Base-by-base conservation (phyloP, 139 green algal species). In the Yamagishiella unicocca region DNA sequence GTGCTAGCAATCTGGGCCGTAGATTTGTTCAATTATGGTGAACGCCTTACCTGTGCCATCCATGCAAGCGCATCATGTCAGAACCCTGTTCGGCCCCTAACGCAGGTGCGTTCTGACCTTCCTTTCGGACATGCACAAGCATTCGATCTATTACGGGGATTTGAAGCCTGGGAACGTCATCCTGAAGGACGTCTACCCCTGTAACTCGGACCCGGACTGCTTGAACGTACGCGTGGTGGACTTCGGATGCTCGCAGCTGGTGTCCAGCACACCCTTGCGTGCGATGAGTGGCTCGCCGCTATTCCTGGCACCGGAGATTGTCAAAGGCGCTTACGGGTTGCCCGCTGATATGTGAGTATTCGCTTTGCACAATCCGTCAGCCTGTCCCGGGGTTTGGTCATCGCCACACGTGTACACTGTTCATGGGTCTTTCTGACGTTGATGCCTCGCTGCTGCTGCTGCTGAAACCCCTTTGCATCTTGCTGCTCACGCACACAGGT, bases 151-250 rank as follows among this genome's bases (percentile, higher is more conserved):
- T 37, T 87, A 87, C 50, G 82, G 82, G 35, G 82, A 87, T 46
- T 10, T 87, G 25, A 87, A 87, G 82, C 82, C 82, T 10, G 67
- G 67, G 0, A 87, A 87, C 66, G 67, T 87, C 21, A 87, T 87
- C 50, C 82, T 87, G 25, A 87, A 87, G 82, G 82, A 87, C 82
- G 46, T 45, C 33, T 87, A 87, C 82, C 67, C 82, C 10, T 87
- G 82, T 67, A 35, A 12, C 45, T 42, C 35, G 33, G 82, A 58
- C 0, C 31, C 43, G 3, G 46, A 50, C 82, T 87, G 82, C 67
- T 67, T 87, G 19, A 70, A 71, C 66, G 67, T 87, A 21, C 66
- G 67, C 25, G 82, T 87, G 9, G 38, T 87, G 2, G 82, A 87
- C 82, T 87, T 87, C 50, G 82, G 82, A 7, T 87, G 67, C 66